A percentile compares a stretch with the other conserved stretches of the same genome.
Evolutionary conservation across 306 rosid species (phyloP).

Genomic region (Rubus idaeus): DNA sequence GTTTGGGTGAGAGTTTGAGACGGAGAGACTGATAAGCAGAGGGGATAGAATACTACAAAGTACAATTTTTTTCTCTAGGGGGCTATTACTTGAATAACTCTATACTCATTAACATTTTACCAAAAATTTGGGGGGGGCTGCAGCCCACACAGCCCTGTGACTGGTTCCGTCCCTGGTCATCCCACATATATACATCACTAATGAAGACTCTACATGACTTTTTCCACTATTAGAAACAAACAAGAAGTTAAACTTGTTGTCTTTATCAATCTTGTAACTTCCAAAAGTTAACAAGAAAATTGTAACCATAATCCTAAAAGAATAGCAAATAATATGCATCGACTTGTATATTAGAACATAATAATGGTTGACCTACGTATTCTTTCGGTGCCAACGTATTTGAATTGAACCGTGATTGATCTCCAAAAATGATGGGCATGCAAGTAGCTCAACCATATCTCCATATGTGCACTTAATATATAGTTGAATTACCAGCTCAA

Average conservation of each 20-base stretch:
- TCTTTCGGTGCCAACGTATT: not conserved
- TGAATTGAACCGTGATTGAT: not conserved
- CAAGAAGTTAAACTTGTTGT: not conserved
- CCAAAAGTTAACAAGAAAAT: conserved; percentile 5
- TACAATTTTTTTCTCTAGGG: no score
- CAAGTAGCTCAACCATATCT: conserved; percentile 22
- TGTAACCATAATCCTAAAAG: not conserved
- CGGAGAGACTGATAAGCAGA: no score
- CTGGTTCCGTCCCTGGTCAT: no score
- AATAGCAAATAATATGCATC: not conserved
- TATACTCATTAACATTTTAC: no score
- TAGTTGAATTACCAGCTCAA: not conserved
- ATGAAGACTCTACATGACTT: no score
- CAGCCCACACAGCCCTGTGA: no score
- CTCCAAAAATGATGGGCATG: not conserved
- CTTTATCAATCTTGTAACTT: conserved; percentile 4
- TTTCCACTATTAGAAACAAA: not conserved
- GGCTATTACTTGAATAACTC: no score
- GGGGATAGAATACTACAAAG: no score
- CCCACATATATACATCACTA: no score
- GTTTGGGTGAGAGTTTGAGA: no score
- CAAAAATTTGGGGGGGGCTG: no score
- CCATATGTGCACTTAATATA: not conserved
- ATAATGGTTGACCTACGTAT: not conserved
- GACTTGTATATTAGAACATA: not conserved